Percentiles rank a stretch among this genome's conserved stretches.
Evolutionary conservation across 495 filamentous ascomycete species (phyloP).

Genomic region (Halenospora varia): DNA sequence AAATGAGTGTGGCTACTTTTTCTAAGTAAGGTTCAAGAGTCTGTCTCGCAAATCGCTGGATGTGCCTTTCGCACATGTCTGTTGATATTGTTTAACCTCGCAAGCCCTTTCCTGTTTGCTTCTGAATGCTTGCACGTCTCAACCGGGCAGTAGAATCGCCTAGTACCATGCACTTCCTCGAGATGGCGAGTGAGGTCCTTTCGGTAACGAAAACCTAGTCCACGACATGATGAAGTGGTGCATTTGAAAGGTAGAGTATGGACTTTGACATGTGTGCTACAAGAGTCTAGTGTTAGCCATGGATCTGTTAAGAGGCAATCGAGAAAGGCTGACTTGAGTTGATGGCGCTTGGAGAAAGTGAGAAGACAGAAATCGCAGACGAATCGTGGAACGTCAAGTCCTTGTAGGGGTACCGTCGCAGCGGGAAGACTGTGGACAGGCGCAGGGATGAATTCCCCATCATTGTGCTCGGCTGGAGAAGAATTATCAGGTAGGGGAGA

Average conservation of each 20-base stretch:
- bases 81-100: constrained; percentile 6
- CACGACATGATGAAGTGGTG: constrained; percentile 1
- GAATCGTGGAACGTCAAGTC: not conserved
- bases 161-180: constrained; percentile 4
- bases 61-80: constrained; percentile 8
- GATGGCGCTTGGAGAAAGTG: not conserved
- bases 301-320: not conserved
- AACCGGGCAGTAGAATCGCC: constrained; percentile 9
- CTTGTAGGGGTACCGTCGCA: not conserved
- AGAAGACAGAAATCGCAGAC: not conserved
- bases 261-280: constrained; percentile 4
- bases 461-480: not conserved
- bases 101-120: constrained; percentile 1
- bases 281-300: not conserved
- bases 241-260: constrained; percentile 7
- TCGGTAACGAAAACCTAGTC: constrained; percentile 5
- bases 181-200: constrained; percentile 6
- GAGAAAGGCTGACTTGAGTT: constrained; percentile 6
- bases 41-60: not conserved
- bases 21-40: not conserved
- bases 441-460: not conserved
- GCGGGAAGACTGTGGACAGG: not conserved
- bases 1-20: not conserved
- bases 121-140: constrained; percentile 8
- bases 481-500: too few relatives aligned